A percentile compares a stretch with the other conserved stretches of the same genome.
Evolutionary conservation across 2,329 filamentous ascomycete genomes (phyloP).

Genomic region (Diaporthe nobilis): DNA sequence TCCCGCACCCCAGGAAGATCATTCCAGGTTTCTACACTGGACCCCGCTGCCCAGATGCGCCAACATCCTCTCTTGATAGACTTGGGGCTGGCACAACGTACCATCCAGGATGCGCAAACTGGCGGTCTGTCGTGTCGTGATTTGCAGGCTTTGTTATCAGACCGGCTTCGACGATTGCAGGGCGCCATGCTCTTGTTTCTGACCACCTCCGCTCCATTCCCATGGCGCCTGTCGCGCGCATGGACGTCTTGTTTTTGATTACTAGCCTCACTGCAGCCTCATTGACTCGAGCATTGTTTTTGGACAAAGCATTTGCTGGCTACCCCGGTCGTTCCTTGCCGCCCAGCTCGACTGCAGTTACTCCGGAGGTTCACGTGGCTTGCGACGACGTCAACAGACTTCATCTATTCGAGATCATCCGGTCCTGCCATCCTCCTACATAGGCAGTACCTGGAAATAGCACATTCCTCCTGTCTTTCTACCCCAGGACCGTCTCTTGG

Average conservation of each 20-base stretch:
- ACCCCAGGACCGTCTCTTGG: neutral
- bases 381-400: conserved; percentile 3
- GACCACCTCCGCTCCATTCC: conserved; percentile 10
- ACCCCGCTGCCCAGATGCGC: neutral
- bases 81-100: neutral
- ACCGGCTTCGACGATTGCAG: neutral
- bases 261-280: too few species aligned
- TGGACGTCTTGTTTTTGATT: neutral
- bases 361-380: conserved; percentile 8
- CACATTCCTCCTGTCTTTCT: neutral
- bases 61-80: neutral
- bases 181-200: neutral
- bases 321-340: neutral
- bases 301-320: neutral
- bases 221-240: conserved; percentile 5
- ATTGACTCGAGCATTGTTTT: conserved; percentile 20
- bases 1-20: neutral
- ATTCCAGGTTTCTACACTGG: neutral
- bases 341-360: neutral
- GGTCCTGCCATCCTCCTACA: neutral
- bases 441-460: conserved; percentile 19
- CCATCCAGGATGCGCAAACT: conserved; percentile 3
- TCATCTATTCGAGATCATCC: conserved; percentile 18
- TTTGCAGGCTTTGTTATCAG: conserved; percentile 8
- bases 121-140: conserved; percentile 19